Conservation (phyloP, 441 rosid species). For the Croton setiger region DNA sequence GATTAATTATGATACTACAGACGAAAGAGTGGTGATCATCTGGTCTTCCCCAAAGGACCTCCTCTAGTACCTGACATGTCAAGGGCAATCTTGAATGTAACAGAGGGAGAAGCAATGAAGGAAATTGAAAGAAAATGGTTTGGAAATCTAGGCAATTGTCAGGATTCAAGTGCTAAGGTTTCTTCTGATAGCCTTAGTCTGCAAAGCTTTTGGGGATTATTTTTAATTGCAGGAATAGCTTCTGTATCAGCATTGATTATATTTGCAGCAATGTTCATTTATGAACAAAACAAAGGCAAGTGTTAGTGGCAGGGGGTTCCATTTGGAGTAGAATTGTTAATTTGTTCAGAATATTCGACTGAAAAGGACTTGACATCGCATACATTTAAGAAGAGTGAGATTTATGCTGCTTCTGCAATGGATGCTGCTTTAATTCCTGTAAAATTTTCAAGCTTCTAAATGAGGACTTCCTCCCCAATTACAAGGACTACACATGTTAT, state of each 20-base stretch:
- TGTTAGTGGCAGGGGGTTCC: constrained; percentile 18
- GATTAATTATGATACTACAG: constrained; percentile 30
- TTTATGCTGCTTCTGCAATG: no score
- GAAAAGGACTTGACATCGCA: constrained; percentile 29
- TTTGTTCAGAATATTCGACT: constrained; percentile 22
- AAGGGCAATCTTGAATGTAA: constrained; percentile 51
- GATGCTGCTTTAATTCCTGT: no score
- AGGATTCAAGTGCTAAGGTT: constrained; percentile 18
- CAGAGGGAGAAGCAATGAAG: constrained; percentile 41
- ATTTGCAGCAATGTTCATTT: constrained; percentile 27
- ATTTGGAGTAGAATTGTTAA: constrained; percentile 18
- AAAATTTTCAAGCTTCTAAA: no score
- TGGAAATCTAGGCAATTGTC: constrained; percentile 29
- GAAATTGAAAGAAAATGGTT: constrained; percentile 43
- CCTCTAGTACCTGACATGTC: constrained; percentile 58
- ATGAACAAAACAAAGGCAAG: constrained; percentile 16
- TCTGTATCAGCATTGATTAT: constrained; percentile 35
- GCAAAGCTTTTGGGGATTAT: constrained; percentile 52
- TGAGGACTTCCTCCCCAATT: no score
- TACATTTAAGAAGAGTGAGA: no score
- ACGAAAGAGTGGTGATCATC: constrained; percentile 45
- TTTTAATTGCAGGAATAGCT: constrained; percentile 37
- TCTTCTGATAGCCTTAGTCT: constrained; percentile 46
- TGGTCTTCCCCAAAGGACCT: constrained; percentile 50
- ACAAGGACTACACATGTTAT: no score